Base-by-base conservation (phyloP, 345 rosid species). In the Populus tremula region DNA sequence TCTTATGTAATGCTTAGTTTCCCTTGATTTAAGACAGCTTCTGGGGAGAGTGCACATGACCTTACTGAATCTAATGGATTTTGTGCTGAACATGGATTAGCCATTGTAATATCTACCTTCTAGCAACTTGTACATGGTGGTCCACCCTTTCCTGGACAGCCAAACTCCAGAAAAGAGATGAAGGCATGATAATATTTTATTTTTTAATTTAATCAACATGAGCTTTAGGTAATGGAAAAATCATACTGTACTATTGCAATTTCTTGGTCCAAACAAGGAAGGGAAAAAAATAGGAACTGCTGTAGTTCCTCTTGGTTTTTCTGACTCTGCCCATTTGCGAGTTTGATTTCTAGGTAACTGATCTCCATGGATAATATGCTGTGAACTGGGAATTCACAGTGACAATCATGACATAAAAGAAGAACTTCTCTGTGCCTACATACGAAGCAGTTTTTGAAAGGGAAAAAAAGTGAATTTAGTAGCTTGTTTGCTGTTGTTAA, bases 361-460 rank as follows among this genome's bases (percentile, higher is more conserved):
- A n/a, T 10, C 18, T 12, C 49, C 17, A 36, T 17, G 1, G 16
- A 68, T 70, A 2, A 18, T 47, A 5, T 70, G 59, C 61, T 3
- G 25, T 20, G 20, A 69, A 6, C 25, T 5, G 29, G 23, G n/a
- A 70, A 45, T 27, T 14, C 53, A 33, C 29, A 7, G 21, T 38
- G 21, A 38, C 29, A 11, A 20, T 68, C 45, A 29, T 63, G 13
- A 33, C 13, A 20, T 6, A 6, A 41, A 41, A 47, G 39, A 45
- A 27, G 54, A n/a, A 73, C 68, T 73, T 73, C 67, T 73, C 41
- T 47, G 41, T 73, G n/a, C 54, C 67, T 21, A 20, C 14, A 69
- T 27, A 33, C 1, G 4, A 47, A 59, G 35, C 25, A 20, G 23
- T 10, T 35, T 20, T 2, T 4, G 18, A 18, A 43, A 64, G 38